phyloP scores from a whole-genome alignment of 2,329 filamentous ascomycete genomes.

The Xylariomycetidae sp. region DNA sequence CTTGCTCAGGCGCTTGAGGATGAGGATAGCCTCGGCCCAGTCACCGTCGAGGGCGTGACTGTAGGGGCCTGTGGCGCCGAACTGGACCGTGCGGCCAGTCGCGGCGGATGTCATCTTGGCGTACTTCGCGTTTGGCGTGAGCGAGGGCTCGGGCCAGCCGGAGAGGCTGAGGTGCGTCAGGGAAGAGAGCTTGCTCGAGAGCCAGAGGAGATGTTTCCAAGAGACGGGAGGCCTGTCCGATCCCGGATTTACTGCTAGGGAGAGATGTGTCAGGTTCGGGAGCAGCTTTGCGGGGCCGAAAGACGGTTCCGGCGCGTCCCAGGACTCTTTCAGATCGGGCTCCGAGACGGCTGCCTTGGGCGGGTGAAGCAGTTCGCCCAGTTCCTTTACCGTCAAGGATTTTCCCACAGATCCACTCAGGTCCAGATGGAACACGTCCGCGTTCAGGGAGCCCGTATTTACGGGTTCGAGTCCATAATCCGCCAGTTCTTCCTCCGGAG shows the following conservation, averaged over 20 bases:
- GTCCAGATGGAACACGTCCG: constrained; percentile 48
- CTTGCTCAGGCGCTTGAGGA: constrained; percentile 51
- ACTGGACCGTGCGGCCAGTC: constrained; percentile 40
- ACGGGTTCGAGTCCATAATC: constrained; percentile 24
- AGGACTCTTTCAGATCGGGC: constrained; percentile 42
- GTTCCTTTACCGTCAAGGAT: constrained; percentile 47
- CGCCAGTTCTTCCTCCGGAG: constrained; percentile 21
- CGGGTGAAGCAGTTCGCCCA: constrained; percentile 48
- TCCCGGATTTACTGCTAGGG: constrained; percentile 45
- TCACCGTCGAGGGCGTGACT: constrained; percentile 55
- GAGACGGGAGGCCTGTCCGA: constrained; percentile 34
- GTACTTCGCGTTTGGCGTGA: constrained; percentile 50
- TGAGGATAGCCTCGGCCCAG: constrained; percentile 53
- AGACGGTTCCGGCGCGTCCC: constrained; percentile 40
- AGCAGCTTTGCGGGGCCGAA: constrained; percentile 41
- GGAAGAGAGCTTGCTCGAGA: constrained; percentile 48
- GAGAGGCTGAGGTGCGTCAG: constrained; percentile 59
- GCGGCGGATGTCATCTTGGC: constrained; percentile 41
- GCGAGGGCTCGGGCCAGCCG: constrained; percentile 56
- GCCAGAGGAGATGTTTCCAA: constrained; percentile 53
- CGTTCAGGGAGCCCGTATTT: constrained; percentile 32
- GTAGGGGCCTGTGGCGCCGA: constrained; percentile 52
- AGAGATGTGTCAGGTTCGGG: constrained; percentile 57
- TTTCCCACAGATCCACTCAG: constrained; percentile 47
- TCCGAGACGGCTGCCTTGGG: constrained; percentile 8